A percentile compares a stretch with the other conserved stretches of the same genome.
These are phyloP conservation scores for Gossypium lobatum DNA, from an alignment of 441 rosid species.

Conservation along the genomic window DNA sequence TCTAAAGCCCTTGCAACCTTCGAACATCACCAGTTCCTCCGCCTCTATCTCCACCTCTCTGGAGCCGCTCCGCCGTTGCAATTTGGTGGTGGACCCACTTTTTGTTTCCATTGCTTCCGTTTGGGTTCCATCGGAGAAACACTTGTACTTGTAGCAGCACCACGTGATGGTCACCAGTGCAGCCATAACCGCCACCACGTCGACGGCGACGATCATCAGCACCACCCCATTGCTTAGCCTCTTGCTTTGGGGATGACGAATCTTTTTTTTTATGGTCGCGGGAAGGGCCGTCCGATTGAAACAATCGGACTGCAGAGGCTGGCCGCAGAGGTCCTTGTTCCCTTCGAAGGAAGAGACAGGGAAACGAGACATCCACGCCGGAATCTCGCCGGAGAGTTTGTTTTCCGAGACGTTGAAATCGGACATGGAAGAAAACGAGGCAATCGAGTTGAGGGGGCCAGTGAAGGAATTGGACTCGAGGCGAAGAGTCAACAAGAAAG, in stretches of 20 bases:
- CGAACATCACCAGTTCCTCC: slow-evolving; percentile 12
- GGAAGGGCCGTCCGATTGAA: slow-evolving; percentile 7
- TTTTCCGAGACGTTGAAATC: slow-evolving; percentile 8
- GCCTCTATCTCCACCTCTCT: background rate
- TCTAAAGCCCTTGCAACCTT: slow-evolving; percentile 9
- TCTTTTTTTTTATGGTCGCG: background rate
- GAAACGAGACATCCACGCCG: slow-evolving; percentile 10
- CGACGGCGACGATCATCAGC: slow-evolving; percentile 9
- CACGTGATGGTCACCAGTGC: background rate
- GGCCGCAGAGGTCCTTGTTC: slow-evolving; percentile 4
- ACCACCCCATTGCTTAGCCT: background rate
- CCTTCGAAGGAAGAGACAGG: slow-evolving; percentile 5
- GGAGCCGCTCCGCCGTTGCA: slow-evolving; percentile 3
- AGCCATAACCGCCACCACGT: slow-evolving; percentile 2
- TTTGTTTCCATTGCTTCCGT: background rate
- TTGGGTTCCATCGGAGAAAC: background rate
- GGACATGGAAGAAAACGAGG: background rate
- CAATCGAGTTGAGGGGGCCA: slow-evolving; percentile 4
- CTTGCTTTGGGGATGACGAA: background rate
- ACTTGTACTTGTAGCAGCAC: slow-evolving; percentile 6
- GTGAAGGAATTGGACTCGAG: slow-evolving; percentile 3
- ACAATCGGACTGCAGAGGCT: slow-evolving; percentile 1
- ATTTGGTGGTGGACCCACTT: background rate
- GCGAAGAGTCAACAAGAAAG: slow-evolving; percentile 9
- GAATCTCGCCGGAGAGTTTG: slow-evolving; percentile 5